Conservation (phyloP, 2,329 filamentous ascomycete genomes). For the Conoideocrella luteorostrata region DNA sequence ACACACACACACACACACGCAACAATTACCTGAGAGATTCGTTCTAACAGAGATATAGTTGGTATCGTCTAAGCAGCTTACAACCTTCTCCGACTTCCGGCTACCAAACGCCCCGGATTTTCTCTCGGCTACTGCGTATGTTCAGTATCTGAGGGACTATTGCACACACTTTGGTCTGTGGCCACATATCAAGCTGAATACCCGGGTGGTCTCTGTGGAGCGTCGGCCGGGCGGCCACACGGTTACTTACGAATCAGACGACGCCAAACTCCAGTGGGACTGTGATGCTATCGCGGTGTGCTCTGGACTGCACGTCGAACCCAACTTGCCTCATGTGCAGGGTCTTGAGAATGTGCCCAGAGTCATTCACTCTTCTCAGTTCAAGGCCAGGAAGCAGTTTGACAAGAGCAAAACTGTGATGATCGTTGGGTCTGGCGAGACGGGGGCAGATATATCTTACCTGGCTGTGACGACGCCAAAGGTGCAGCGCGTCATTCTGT, state of each 20-base stretch:
- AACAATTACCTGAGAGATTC: too few species aligned
- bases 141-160: conserved; percentile 34
- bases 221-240: conserved; percentile 8
- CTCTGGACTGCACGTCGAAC: conserved; percentile 34
- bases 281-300: conserved; percentile 39
- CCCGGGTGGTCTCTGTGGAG: conserved; percentile 21
- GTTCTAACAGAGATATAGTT: too few species aligned
- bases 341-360: conserved; percentile 28
- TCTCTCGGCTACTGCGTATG: conserved; percentile 29
- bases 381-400: conserved; percentile 34
- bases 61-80: conserved; percentile 41
- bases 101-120: conserved; percentile 32
- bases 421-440: conserved; percentile 37
- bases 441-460: conserved; percentile 34
- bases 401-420: conserved; percentile 31
- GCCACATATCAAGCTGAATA: conserved; percentile 27
- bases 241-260: neutral
- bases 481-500: conserved; percentile 31
- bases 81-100: conserved; percentile 39
- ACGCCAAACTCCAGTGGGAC: conserved; percentile 16
- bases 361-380: conserved; percentile 36
- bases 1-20: neutral
- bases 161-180: conserved; percentile 30
- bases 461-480: conserved; percentile 34
- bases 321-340: conserved; percentile 29